phyloP scores from a whole-genome alignment of 768 basidiomycete genomes.

The Cystofilobasidium capitatum region DNA sequence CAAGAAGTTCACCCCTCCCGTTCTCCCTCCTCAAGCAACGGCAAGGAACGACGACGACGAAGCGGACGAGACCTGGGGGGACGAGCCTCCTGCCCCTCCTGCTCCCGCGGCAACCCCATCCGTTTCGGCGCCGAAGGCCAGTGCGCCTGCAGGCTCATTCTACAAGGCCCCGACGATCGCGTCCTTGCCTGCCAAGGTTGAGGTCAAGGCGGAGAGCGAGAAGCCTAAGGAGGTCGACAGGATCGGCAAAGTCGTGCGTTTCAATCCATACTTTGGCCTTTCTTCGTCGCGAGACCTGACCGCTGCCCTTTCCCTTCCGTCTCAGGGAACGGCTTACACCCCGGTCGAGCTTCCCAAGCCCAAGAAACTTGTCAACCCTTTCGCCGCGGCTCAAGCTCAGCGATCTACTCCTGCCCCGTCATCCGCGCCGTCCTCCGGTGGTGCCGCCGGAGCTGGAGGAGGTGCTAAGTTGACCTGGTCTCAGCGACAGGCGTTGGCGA shows the following conservation, averaged over 20 bases:
- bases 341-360: slow-evolving; percentile 77
- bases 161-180: slow-evolving; percentile 28
- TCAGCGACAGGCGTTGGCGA: slow-evolving; percentile 82
- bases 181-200: not conserved
- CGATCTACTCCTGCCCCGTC: slow-evolving; percentile 30
- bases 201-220: not conserved
- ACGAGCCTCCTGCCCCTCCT: slow-evolving; percentile 26
- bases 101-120: not conserved
- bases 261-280: not conserved
- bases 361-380: slow-evolving; percentile 70
- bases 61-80: slow-evolving; percentile 28
- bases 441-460: slow-evolving; percentile 35
- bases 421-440: slow-evolving; percentile 17
- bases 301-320: not conserved
- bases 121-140: not conserved
- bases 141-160: slow-evolving; percentile 9
- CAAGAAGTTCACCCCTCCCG: slow-evolving; percentile 34
- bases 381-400: slow-evolving; percentile 32
- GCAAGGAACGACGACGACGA: slow-evolving; percentile 4
- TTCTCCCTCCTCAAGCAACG: slow-evolving; percentile 40
- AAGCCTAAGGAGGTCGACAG: slow-evolving; percentile 52
- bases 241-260: slow-evolving; percentile 60
- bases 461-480: slow-evolving; percentile 84
- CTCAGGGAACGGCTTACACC: slow-evolving; percentile 66
- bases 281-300: not conserved